Conservation (phyloP, 257 asterid species). For the Echium plantagineum region DNA sequence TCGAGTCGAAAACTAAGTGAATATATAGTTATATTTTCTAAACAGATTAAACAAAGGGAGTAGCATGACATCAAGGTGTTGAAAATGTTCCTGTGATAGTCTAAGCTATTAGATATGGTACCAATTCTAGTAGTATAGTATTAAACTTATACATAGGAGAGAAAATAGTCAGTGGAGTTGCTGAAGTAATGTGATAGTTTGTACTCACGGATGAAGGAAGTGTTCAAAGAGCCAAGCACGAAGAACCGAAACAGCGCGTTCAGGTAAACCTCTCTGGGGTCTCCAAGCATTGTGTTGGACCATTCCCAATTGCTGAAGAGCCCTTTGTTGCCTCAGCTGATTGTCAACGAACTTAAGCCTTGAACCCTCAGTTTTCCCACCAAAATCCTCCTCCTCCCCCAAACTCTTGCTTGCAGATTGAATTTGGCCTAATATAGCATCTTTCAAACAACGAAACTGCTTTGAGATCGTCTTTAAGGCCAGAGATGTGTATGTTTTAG, state of each 20-base stretch:
- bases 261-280: conserved; percentile 89
- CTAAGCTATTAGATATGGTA: too few species aligned
- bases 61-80: too few species aligned
- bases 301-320: conserved; percentile 79
- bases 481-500: conserved; percentile 70
- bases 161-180: background rate
- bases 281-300: conserved; percentile 90
- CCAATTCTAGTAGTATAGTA: too few species aligned
- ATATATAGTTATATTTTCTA: too few species aligned
- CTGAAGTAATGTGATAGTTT: background rate
- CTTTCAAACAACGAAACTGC: conserved; percentile 77
- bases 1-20: too few species aligned
- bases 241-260: conserved; percentile 59
- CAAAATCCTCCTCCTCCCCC: conserved; percentile 60
- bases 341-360: conserved; percentile 68
- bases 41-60: too few species aligned
- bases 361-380: conserved; percentile 54
- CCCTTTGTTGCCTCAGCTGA: conserved; percentile 67
- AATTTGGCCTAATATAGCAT: conserved; percentile 60
- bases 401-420: conserved; percentile 44
- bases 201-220: conserved; percentile 76
- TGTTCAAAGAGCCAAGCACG: conserved; percentile 97
- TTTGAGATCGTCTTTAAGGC: conserved; percentile 83
- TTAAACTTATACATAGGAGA: too few species aligned
- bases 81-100: too few species aligned